phyloP scores from a whole-genome alignment of 768 basidiomycete species.

The Dictyophora rubrovolvata region DNA sequence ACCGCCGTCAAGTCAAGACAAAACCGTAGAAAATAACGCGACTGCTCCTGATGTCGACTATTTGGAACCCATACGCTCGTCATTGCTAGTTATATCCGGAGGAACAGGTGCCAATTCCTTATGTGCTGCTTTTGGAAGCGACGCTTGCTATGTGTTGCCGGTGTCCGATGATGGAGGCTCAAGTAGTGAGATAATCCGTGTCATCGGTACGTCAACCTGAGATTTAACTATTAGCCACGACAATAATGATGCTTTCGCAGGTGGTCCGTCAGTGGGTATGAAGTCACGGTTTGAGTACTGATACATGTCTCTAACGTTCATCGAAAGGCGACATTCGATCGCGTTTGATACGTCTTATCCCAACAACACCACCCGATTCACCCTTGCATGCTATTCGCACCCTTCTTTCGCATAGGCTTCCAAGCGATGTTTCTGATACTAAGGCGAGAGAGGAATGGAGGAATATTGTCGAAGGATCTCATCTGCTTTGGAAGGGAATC shows the following conservation, averaged over 20 bases:
- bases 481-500: constrained; percentile 72
- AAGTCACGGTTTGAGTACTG: constrained; percentile 8
- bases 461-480: constrained; percentile 82
- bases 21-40: not conserved
- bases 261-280: constrained; percentile 74
- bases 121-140: constrained; percentile 65
- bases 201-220: constrained; percentile 34
- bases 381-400: constrained; percentile 64
- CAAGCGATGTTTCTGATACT: constrained; percentile 52
- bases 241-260: constrained; percentile 17
- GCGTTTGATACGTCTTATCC: constrained; percentile 80
- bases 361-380: constrained; percentile 44
- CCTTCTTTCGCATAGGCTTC: constrained; percentile 73
- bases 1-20: not conserved
- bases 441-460: constrained; percentile 87
- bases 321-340: constrained; percentile 76
- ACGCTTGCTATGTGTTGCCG: constrained; percentile 76
- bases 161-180: constrained; percentile 96
- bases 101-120: constrained; percentile 94
- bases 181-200: constrained; percentile 88
- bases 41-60: not conserved
- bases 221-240: not conserved
- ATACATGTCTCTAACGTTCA: constrained; percentile 5
- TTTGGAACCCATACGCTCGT: constrained; percentile 17
- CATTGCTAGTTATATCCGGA: constrained; percentile 75